These are phyloP conservation scores for Saturnispora sekii DNA, from an alignment of 805 yeast genomes.

Conservation along the genomic window DNA sequence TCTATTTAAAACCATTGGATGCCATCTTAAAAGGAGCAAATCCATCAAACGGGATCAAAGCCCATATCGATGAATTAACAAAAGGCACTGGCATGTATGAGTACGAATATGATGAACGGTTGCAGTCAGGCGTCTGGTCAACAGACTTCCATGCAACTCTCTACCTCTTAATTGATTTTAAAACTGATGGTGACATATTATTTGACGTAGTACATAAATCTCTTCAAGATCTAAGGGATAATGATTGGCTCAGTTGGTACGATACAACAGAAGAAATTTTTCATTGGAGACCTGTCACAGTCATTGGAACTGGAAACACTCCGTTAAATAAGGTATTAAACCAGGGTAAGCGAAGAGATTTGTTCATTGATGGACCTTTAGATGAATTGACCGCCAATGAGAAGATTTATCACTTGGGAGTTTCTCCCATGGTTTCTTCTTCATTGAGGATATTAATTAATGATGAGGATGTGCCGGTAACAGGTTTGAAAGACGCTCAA, in stretches of 20 bases:
- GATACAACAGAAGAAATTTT: constrained; percentile 28
- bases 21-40: constrained; percentile 42
- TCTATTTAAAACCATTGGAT: constrained; percentile 48
- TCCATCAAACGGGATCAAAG: constrained; percentile 14
- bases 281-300: constrained; percentile 46
- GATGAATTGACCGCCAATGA: constrained; percentile 11
- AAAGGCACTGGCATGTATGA: background rate
- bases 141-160: constrained; percentile 43
- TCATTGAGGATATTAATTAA: constrained; percentile 22
- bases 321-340: constrained; percentile 34
- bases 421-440: constrained; percentile 30
- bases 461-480: constrained; percentile 9
- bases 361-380: constrained; percentile 49
- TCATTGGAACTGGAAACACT: constrained; percentile 57
- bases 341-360: constrained; percentile 22
- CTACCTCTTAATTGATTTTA: constrained; percentile 55
- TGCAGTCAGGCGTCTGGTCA: constrained; percentile 23
- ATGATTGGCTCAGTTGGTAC: constrained; percentile 42
- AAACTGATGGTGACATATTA: constrained; percentile 43
- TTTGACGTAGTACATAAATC: constrained; percentile 36
- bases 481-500: constrained; percentile 30
- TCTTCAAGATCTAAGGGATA: constrained; percentile 38
- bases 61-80: constrained; percentile 14
- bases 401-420: constrained; percentile 6
- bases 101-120: constrained; percentile 5